Evolutionary conservation across 2,329 filamentous ascomycete species (phyloP), one percentile per base, ranked within the genome.

Genomic region (Colletotrichum siamense): DNA sequence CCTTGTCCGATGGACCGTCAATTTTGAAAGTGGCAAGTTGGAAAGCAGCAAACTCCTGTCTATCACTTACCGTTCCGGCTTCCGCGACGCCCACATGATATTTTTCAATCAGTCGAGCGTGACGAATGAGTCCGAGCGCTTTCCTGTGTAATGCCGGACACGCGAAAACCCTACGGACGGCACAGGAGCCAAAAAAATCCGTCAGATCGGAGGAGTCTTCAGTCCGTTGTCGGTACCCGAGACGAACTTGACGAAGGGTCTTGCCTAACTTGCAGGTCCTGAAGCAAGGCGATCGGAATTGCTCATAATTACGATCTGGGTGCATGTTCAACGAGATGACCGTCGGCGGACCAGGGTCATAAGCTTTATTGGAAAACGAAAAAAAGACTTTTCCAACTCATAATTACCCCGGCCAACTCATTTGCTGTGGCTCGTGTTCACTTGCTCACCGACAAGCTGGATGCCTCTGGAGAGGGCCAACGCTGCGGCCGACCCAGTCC

Each of bases 341-440:
- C 57, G 70, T 44, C 64, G 39, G 65, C 57, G 32, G 63, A 32
- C 70, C 44, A 49, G 70, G 70, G 28, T 68, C 62, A 18, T 69
- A 22, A 52, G 59, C 26, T 49, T 64, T 55, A 59, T 64, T 52
- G 44, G 44, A 52, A 52, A 52, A 52, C 44, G 44, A 52, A 52
- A 52, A 63, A 65, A 69, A 30, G 34, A 59, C 64, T 69, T 76
- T 69, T 39, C 70, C 70, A 64, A 59, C 49, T 69, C 73, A 68
- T 65, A 34, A 52, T 18, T 44, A 76, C 74, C 74, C 74, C 59
- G 64, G 74, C 49, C 61, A 34, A 36, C 52, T 76, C 70, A 76
- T 76, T 74, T 76, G 70, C 66, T 71, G 67, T 71, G 64, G 70
- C 73, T 75, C 73, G 73, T 75, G 73, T 75, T 75, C 34, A 49